Percentiles rank a stretch among this genome's conserved stretches.
phyloP scores from a whole-genome alignment of 805 yeast species.

The Ogataea wickerhamii region DNA sequence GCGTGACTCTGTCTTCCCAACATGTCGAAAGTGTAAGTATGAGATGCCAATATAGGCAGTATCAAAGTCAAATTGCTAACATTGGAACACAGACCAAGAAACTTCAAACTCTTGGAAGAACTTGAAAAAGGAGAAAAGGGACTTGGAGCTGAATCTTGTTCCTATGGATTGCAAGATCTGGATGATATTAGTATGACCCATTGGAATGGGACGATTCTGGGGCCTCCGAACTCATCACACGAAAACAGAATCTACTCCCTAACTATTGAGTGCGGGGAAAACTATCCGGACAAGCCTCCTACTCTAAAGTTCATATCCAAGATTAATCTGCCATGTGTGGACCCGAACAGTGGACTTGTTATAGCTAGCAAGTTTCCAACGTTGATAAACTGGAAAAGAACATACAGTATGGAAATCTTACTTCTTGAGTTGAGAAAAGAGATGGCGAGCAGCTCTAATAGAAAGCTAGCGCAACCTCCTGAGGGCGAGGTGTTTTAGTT shows the following conservation, averaged over 20 bases:
- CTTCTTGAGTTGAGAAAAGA: constrained; percentile 83
- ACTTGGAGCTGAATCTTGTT: constrained; percentile 92
- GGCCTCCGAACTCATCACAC: constrained; percentile 82
- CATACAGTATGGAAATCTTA: constrained; percentile 91
- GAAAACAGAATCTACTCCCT: constrained; percentile 91
- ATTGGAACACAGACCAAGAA: constrained; percentile 66
- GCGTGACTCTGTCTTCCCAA: no score
- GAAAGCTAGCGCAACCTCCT: constrained; percentile 84
- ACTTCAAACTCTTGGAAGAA: constrained; percentile 91
- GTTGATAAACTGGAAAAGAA: constrained; percentile 80
- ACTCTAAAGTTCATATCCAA: constrained; percentile 72
- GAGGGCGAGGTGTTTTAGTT: constrained; percentile 64
- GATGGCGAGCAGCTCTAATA: constrained; percentile 81
- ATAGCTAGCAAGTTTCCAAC: constrained; percentile 55
- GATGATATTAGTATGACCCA: constrained; percentile 90
- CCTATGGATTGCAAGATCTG: constrained; percentile 86
- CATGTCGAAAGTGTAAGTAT: constrained; percentile 29
- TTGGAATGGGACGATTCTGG: constrained; percentile 98
- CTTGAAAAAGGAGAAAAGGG: constrained; percentile 98
- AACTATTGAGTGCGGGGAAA: constrained; percentile 73
- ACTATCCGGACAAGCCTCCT: constrained; percentile 91
- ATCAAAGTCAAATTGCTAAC: neutral
- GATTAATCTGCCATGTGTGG: constrained; percentile 91
- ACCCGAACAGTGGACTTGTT: constrained; percentile 54
- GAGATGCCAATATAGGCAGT: neutral